Evolutionary conservation across 768 basidiomycete genomes (phyloP).

Genomic region (Butyriboletus loyo): DNA sequence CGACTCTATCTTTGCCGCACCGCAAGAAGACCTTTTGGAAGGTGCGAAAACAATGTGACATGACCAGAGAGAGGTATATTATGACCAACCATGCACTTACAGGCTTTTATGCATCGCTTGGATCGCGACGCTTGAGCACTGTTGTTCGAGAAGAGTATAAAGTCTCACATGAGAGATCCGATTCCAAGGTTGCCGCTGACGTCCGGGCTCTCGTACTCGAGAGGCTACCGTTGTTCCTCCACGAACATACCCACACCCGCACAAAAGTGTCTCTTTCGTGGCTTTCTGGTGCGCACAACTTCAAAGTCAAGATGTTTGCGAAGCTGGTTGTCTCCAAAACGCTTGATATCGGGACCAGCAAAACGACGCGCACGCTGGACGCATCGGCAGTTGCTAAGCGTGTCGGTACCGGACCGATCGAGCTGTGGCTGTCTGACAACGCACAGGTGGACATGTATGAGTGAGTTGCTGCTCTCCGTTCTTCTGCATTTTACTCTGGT

Average conservation of each 20-base stretch:
- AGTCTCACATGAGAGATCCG: conserved; percentile 48
- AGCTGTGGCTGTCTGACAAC: conserved; percentile 75
- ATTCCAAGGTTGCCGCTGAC: conserved; percentile 47
- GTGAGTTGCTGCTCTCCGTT: conserved; percentile 45
- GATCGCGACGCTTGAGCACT: conserved; percentile 67
- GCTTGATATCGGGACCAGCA: conserved; percentile 50
- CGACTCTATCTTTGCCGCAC: conserved; percentile 69
- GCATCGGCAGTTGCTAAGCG: conserved; percentile 69
- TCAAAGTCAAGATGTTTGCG: conserved; percentile 65
- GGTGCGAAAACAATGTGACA: conserved; percentile 35
- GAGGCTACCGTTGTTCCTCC: conserved; percentile 84
- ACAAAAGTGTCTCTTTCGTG: conserved; percentile 62
- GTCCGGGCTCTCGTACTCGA: conserved; percentile 69
- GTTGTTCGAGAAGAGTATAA: conserved; percentile 79
- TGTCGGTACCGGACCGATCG: conserved; percentile 56
- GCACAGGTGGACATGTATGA: conserved; percentile 88
- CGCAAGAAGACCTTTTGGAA: conserved; percentile 91
- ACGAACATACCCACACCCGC: conserved; percentile 75
- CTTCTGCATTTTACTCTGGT: not conserved
- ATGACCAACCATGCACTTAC: not conserved
- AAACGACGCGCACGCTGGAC: conserved; percentile 54
- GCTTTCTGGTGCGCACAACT: conserved; percentile 62
- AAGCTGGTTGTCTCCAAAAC: conserved; percentile 63
- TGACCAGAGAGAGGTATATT: not conserved
- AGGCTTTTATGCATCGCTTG: conserved; percentile 78